These are phyloP conservation scores for Elongisporangium prolatum DNA, from an alignment of 352 stramenopile genomes.

Conservation along the genomic window DNA sequence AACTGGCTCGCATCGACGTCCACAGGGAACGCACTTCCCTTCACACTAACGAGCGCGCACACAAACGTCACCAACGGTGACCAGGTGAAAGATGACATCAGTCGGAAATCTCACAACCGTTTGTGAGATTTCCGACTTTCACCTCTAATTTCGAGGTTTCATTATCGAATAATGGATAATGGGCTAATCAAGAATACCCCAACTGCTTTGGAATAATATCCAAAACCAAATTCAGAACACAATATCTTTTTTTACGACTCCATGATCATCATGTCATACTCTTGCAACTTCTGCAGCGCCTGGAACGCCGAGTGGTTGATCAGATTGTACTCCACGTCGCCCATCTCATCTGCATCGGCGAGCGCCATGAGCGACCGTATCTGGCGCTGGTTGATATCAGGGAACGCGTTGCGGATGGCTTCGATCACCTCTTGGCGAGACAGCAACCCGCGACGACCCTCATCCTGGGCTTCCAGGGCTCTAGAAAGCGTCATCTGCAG, in stretches of 20 bases:
- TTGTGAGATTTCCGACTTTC: no score
- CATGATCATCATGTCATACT: constrained; percentile 80
- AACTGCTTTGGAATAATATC: no score
- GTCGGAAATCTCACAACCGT: no score
- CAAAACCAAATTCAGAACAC: no score
- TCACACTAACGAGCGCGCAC: no score
- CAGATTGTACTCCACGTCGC: constrained; percentile 66
- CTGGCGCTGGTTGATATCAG: constrained; percentile 56
- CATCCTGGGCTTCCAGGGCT: constrained; percentile 63
- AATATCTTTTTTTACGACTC: constrained; percentile 37
- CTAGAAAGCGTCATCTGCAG: constrained; percentile 46
- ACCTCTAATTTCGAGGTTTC: no score
- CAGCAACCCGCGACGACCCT: constrained; percentile 49
- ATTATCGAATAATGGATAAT: no score
- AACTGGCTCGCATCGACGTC: not conserved
- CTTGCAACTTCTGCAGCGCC: constrained; percentile 71
- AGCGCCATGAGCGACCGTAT: constrained; percentile 61
- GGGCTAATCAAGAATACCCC: no score
- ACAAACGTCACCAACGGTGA: no score
- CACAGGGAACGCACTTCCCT: not conserved
- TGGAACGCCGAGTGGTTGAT: constrained; percentile 71
- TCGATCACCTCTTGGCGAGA: constrained; percentile 46
- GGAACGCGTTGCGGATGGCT: constrained; percentile 57
- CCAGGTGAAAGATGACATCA: no score
- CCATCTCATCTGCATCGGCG: constrained; percentile 57